phyloP scores from a whole-genome alignment of 257 asterid species.

The Datura wrightii region DNA sequence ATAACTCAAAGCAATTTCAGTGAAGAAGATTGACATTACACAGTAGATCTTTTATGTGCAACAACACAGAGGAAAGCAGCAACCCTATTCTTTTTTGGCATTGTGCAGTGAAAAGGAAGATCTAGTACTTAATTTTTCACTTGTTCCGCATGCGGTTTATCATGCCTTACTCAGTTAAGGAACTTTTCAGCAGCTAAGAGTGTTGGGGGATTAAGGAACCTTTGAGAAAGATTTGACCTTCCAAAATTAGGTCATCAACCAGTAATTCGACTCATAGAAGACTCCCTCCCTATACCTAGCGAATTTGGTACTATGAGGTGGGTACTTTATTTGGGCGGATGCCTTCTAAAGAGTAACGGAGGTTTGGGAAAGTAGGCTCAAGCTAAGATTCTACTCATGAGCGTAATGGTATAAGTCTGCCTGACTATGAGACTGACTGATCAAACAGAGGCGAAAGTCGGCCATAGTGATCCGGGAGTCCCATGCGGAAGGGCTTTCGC shows the following conservation, averaged over 20 bases:
- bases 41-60: background rate
- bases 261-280: background rate
- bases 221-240: background rate
- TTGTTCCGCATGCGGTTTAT: background rate
- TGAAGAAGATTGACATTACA: background rate
- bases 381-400: no score
- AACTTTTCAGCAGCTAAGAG: background rate
- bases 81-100: slow-evolving; percentile 4
- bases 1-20: background rate
- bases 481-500: no score
- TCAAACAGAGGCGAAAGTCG: no score
- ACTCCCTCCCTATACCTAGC: background rate
- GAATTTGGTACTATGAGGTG: background rate
- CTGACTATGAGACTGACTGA: no score
- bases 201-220: background rate
- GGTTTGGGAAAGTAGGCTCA: no score
- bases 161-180: background rate
- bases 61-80: background rate
- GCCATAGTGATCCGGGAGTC: no score
- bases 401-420: no score
- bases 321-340: no score
- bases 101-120: slow-evolving; percentile 8
- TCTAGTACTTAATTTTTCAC: slow-evolving; percentile 15
- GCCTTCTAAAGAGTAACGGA: no score
- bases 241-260: background rate